phyloP scores from a whole-genome alignment of 73 alveolate genomes.

The Tetrahymena borealis region DNA sequence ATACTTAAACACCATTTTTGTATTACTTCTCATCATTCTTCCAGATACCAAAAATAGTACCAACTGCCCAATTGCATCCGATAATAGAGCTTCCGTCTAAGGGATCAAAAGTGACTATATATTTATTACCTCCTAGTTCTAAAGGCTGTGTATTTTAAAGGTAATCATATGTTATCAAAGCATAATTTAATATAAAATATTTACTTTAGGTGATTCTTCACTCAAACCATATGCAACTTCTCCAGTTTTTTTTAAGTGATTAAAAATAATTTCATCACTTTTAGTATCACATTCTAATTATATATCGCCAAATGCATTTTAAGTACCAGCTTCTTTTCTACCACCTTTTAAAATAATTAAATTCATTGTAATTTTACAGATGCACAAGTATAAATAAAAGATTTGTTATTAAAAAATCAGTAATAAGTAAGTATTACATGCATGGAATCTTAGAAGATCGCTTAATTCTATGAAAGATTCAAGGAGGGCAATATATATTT shows the following conservation, averaged over 20 bases:
- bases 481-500: background rate
- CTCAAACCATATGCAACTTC: conserved; percentile 52
- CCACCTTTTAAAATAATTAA: background rate
- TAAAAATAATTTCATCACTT: conserved; percentile 54
- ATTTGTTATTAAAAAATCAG: background rate
- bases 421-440: background rate
- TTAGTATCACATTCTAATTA: conserved; percentile 45
- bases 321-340: conserved; percentile 8
- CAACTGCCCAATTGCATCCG: conserved; percentile 65
- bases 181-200: background rate
- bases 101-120: conserved; percentile 69
- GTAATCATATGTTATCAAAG: background rate
- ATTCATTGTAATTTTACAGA: too few relatives aligned
- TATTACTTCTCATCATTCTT: conserved; percentile 21
- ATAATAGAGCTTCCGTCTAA: conserved; percentile 66
- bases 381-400: background rate
- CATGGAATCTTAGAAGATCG: background rate
- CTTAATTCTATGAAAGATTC: background rate
- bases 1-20: background rate
- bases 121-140: conserved; percentile 42
- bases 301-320: conserved; percentile 45
- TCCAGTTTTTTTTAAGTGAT: conserved; percentile 48
- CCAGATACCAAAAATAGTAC: conserved; percentile 69
- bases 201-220: conserved; percentile 56
- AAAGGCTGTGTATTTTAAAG: conserved; percentile 2